phyloP scores from a whole-genome alignment of 2,329 filamentous ascomycete species.

The Botrytis cinerea region DNA sequence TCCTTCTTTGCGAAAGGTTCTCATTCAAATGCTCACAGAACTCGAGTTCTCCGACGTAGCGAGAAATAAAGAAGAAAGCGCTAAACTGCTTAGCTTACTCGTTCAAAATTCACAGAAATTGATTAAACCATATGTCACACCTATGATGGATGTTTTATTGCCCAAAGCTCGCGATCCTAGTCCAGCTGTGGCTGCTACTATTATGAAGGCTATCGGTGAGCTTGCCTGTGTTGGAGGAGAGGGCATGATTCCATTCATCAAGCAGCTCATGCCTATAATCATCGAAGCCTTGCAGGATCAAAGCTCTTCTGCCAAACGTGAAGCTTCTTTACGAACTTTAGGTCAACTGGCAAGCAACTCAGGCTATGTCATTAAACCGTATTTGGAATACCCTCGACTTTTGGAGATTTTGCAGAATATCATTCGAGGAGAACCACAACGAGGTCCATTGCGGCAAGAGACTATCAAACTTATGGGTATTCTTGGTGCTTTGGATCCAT shows the following conservation, averaged over 20 bases:
- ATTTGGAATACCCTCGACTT: conserved; percentile 90
- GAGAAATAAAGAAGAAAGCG: conserved; percentile 94
- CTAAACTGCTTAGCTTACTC: conserved; percentile 86
- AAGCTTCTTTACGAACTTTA: conserved; percentile 85
- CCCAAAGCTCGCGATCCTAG: conserved; percentile 87
- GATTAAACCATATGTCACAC: conserved; percentile 95
- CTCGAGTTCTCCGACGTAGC: conserved; percentile 94
- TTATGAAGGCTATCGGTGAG: conserved; percentile 93
- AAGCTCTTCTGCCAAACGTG: conserved; percentile 84
- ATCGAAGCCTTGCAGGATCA: conserved; percentile 93
- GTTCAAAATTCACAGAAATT: conserved; percentile 90
- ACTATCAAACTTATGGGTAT: conserved; percentile 97
- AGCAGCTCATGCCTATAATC: conserved; percentile 90
- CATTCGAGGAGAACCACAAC: conserved; percentile 84
- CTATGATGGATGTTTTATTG: conserved; percentile 91
- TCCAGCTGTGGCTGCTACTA: conserved; percentile 87
- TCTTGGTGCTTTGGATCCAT: conserved; percentile 89
- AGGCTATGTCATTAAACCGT: conserved; percentile 96
- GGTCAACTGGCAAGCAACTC: conserved; percentile 94
- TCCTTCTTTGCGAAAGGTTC: conserved; percentile 87
- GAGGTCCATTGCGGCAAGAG: conserved; percentile 82
- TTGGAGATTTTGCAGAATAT: conserved; percentile 92
- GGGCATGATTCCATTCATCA: conserved; percentile 90
- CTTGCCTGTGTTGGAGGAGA: conserved; percentile 91
- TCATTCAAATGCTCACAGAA: conserved; percentile 94